phyloP scores from a whole-genome alignment of 495 filamentous ascomycete species.

The Xylaria cubensis region DNA sequence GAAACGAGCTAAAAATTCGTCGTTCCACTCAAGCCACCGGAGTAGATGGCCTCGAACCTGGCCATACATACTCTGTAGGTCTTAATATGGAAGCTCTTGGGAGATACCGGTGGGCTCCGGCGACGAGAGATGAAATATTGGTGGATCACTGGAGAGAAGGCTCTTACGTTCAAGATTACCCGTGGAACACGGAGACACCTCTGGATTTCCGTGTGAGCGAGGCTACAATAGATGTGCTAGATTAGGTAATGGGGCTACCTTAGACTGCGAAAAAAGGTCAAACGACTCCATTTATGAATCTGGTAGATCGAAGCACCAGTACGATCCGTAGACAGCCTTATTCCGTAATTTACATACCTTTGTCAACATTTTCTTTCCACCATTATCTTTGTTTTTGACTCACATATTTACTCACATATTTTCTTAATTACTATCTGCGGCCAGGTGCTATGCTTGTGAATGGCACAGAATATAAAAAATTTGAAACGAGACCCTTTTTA shows the following conservation, averaged over 20 bases:
- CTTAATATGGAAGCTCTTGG: neutral
- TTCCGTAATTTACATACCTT: too few species aligned
- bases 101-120: conserved; percentile 5
- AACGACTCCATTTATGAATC: too few species aligned
- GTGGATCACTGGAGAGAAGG: neutral
- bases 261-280: neutral
- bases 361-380: too few species aligned
- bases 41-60: conserved; percentile 7
- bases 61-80: conserved; percentile 11
- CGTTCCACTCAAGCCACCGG: neutral
- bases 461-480: too few species aligned
- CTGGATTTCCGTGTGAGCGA: neutral
- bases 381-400: too few species aligned
- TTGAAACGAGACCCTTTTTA: too few species aligned
- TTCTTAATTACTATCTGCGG: too few species aligned
- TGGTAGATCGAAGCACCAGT: too few species aligned
- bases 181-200: conserved; percentile 1
- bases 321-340: too few species aligned
- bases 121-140: conserved; percentile 8
- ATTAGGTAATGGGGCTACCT: neutral
- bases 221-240: neutral
- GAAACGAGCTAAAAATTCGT: conserved; percentile 9
- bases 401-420: too few species aligned
- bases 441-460: too few species aligned
- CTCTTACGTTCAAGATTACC: neutral